Percentiles rank a stretch among this genome's conserved stretches.
Conservation (phyloP, 495 filamentous ascomycete genomes). For the Aspergillus bertholletiae region DNA sequence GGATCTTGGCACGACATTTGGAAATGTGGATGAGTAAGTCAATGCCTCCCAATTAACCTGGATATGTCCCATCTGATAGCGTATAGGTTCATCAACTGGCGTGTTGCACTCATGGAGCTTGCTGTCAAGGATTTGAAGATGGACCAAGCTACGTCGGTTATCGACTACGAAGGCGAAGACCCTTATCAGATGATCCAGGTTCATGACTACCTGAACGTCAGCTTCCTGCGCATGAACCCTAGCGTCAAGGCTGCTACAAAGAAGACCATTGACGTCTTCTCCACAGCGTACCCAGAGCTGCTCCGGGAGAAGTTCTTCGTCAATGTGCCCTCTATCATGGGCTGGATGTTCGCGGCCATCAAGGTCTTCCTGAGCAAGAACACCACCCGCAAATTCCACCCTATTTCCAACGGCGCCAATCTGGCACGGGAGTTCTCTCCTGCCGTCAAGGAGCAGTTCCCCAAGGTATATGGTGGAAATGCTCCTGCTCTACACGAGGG, state of each 20-base stretch:
- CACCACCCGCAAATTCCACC: conserved; percentile 81
- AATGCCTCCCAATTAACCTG: not conserved
- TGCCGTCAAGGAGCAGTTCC: conserved; percentile 55
- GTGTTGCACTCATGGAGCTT: conserved; percentile 81
- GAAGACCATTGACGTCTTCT: conserved; percentile 75
- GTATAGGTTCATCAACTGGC: conserved; percentile 76
- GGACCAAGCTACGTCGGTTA: conserved; percentile 59
- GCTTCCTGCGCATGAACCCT: conserved; percentile 72
- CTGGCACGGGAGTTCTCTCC: conserved; percentile 61
- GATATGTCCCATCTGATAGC: conserved; percentile 2
- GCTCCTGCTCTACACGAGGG: conserved; percentile 36
- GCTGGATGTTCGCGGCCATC: conserved; percentile 76
- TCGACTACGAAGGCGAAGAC: conserved; percentile 70
- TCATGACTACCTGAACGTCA: conserved; percentile 83
- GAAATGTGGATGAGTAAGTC: conserved; percentile 69
- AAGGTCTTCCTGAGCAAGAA: conserved; percentile 75
- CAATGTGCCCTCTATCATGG: conserved; percentile 85
- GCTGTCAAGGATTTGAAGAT: conserved; percentile 68
- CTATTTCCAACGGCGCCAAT: conserved; percentile 70
- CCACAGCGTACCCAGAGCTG: conserved; percentile 79
- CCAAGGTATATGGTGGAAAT: conserved; percentile 68
- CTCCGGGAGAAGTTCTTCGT: conserved; percentile 89
- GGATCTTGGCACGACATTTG: conserved; percentile 68
- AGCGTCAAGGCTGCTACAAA: conserved; percentile 65
- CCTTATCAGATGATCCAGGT: conserved; percentile 86